Evolutionary conservation across 768 basidiomycete genomes (phyloP), one percentile per base, ranked within the genome.

Genomic region (Boletus vinaceobasis): DNA sequence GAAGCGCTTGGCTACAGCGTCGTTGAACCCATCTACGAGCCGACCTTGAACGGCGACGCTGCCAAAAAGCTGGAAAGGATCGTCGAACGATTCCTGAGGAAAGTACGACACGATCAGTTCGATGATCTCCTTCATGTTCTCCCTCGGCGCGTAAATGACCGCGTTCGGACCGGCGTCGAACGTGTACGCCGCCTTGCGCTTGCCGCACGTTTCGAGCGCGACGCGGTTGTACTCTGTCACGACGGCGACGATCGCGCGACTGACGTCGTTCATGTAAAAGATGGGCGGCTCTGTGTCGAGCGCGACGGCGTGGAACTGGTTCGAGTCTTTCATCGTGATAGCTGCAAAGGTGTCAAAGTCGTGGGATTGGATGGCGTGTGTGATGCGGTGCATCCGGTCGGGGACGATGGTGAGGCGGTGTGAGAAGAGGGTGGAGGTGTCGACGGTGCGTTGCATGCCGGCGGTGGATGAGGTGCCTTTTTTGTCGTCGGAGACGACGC

Each of bases 201-300:
- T 81, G 2, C 77, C 76, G 43, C 71, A 82, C 68, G 56, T 73
- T 53, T 75, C 85, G 35, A 87, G 72, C 2, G 84, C 77, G 21
- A 90, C 77, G 19, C 95, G 84, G 75, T 99, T 99, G 76, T 93
- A 86, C 74, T 98, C 97, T 39, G 89, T 87, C 61, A 99, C 79
- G 65, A 98, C 73, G 7, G 86, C 78, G 68, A 99, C 92, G 74
- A 99, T 92, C n/a, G 91, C 72, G n/a, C 90, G 81, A 53, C 86
- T 89, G 63, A 96, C 92, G 73, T 99, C 97, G 77, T 98, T 98
- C 85, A 99, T 87, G 79, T 99, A 99, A 73, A 99, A 98, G 73
- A 98, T 98, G 40, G 97, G 97, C 1, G 97, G 97, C 40, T 88
- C 84, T 0, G 97, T 98, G 74, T 99, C 97, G 60, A 98, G 86